A percentile compares a stretch with the other conserved stretches of the same genome.
These are phyloP conservation scores for Dalbergia oliveri DNA, from an alignment of 306 rosid species.

Conservation along the genomic window DNA sequence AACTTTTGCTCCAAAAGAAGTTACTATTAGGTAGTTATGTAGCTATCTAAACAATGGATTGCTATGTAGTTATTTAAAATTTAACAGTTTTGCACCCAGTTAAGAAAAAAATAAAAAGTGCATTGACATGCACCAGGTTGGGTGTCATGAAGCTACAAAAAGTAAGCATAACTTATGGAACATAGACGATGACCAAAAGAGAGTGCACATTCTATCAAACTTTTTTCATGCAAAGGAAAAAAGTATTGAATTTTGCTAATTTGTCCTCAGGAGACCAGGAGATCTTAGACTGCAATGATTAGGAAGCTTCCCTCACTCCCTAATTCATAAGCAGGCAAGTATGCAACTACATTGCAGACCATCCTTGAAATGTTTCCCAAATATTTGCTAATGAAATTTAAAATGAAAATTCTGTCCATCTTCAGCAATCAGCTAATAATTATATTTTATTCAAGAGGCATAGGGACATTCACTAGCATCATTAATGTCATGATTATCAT, in stretches of 20 bases:
- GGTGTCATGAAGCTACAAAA: conserved; percentile 14
- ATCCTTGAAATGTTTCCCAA: conserved; percentile 30
- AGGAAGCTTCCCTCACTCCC: conserved; percentile 19
- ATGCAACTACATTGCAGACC: background rate
- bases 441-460: conserved; percentile 30
- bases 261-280: background rate
- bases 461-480: conserved; percentile 2
- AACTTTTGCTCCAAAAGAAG: background rate
- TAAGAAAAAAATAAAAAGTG: background rate
- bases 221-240: background rate
- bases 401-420: conserved; percentile 1
- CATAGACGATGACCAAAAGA: background rate
- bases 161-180: conserved; percentile 8
- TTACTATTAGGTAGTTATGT: background rate
- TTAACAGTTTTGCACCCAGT: background rate
- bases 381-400: background rate
- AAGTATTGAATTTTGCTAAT: background rate
- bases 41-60: background rate
- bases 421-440: conserved; percentile 24
- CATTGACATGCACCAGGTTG: background rate
- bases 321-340: conserved; percentile 21
- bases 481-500: conserved; percentile 6
- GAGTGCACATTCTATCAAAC: background rate
- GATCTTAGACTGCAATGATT: background rate
- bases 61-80: background rate